Base-by-base conservation (phyloP, 208 protist genomes). In the Giardia duodenalis region DNA sequence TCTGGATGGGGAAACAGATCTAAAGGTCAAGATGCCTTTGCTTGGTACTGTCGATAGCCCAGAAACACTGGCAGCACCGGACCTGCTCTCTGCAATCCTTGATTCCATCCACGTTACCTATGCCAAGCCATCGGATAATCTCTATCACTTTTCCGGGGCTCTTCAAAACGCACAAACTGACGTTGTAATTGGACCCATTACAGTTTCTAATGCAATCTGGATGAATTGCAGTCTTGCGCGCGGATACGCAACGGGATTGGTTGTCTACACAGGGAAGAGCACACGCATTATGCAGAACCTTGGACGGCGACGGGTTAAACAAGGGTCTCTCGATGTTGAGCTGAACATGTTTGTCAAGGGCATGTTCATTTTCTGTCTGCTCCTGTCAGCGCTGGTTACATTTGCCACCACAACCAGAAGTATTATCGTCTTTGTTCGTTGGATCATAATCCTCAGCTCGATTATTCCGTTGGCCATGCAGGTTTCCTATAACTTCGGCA, bases 1-100 rank as follows among this genome's bases (percentile, higher is more conserved):
- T 94, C 95, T 99, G 0, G 98, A 99, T 94, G 98, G 98, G 42
- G 98, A 99, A 94, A 99, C 98, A 0, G 98, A 99, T 94, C 99
- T 97, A 97, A 99, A 99, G 94, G 92, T 97, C 1, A 93, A 96
- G 39, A 4, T 19, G 86, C 4, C 86, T 45, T 4, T 89, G 4
- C 57, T 76, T 76, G 57, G 57, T 39, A 10, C 10, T 30, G 19
- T 10, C 44, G 39, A 19, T 89, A 45, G n/a, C n/a, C 44, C 3
- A 3, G 44, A 46, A 45, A 45, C 44, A 4, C 86, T 42, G 86
- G 44, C 4, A 45, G 44, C 44, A n/a, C n/a, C 4, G 44, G 10
- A n/a, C 4, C 39, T 46, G 44, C 44, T 44, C 19, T 30, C 19
- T 30, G 30, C 57, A 10, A 10, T 76, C 30, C 30, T 76, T 39